These are phyloP conservation scores for Nasturtium officinale DNA, from an alignment of 345 rosid genomes.

Conservation along the genomic window DNA sequence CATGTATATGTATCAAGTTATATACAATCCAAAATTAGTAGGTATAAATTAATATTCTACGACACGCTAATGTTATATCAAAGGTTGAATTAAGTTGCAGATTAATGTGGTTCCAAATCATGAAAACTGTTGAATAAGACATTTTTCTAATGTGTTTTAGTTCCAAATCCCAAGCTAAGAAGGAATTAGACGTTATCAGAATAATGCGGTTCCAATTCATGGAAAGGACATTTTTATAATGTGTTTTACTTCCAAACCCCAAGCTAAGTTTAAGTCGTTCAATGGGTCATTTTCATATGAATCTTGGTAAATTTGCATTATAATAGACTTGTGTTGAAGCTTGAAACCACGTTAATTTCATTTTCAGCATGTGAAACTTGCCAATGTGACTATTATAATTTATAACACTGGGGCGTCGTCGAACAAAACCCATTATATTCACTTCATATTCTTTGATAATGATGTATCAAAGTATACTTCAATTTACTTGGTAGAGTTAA, in stretches of 20 bases:
- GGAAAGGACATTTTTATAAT: no score
- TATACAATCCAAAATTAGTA: constrained; percentile 10
- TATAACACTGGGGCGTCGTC: constrained; percentile 13
- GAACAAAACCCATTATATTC: constrained; percentile 12
- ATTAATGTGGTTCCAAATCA: constrained; percentile 5
- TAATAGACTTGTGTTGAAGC: constrained; percentile 8
- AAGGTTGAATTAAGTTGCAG: constrained; percentile 1
- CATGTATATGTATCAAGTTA: background rate
- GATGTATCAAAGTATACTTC: constrained; percentile 32
- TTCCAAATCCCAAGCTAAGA: background rate
- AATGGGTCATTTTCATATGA: constrained; percentile 32
- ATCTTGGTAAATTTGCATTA: constrained; percentile 39
- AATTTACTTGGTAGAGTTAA: constrained; percentile 5
- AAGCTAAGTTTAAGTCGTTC: constrained; percentile 6
- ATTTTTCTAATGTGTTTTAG: constrained; percentile 9
- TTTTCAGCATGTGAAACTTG: constrained; percentile 30
- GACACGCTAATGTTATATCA: constrained; percentile 29
- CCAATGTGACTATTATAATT: constrained; percentile 29
- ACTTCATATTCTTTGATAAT: constrained; percentile 24
- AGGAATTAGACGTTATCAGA: no score
- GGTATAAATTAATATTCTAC: constrained; percentile 2
- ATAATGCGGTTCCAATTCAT: no score
- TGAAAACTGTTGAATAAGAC: constrained; percentile 17
- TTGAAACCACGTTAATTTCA: constrained; percentile 36
- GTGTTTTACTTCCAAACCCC: background rate